Evolutionary conservation across 805 yeast genomes (phyloP).

Genomic region (Tetrapisispora nanseiensis): DNA sequence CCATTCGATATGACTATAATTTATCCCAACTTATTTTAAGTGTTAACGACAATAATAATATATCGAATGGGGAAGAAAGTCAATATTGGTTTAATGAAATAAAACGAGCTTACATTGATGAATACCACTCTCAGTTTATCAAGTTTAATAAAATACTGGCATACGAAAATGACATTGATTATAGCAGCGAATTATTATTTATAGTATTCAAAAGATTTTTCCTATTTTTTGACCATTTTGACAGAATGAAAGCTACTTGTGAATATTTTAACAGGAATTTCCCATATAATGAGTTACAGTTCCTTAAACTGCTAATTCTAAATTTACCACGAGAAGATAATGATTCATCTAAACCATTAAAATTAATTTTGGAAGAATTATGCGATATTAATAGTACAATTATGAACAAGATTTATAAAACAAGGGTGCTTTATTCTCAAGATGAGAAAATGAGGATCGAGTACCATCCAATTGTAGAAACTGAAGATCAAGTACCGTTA

Average conservation of each 20-base stretch:
- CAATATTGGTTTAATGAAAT: background rate
- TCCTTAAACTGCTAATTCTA: constrained; percentile 26
- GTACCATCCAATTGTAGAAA: constrained; percentile 27
- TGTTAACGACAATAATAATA: background rate
- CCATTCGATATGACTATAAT: constrained; percentile 2
- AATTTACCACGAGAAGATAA: background rate
- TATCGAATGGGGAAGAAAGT: background rate
- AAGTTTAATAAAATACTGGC: background rate
- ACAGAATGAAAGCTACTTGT: constrained; percentile 46
- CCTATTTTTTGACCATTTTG: constrained; percentile 56
- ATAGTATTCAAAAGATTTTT: constrained; percentile 31
- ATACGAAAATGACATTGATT: too few species aligned
- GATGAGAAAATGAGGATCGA: constrained; percentile 32
- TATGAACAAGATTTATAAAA: constrained; percentile 34
- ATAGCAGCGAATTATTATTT: constrained; percentile 2
- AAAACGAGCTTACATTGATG: background rate
- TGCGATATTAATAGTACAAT: constrained; percentile 20
- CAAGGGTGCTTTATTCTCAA: constrained; percentile 37
- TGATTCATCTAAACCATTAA: background rate
- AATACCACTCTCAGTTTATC: background rate
- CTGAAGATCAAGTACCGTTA: constrained; percentile 7
- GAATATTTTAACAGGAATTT: constrained; percentile 43
- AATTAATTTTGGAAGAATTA: constrained; percentile 9
- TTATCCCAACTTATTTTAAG: background rate
- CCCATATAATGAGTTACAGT: constrained; percentile 33